Percentiles rank a stretch among this genome's conserved stretches.
These are phyloP conservation scores for Monosporascus sp. DNA, from an alignment of 2,329 filamentous ascomycete species.

Conservation along the genomic window DNA sequence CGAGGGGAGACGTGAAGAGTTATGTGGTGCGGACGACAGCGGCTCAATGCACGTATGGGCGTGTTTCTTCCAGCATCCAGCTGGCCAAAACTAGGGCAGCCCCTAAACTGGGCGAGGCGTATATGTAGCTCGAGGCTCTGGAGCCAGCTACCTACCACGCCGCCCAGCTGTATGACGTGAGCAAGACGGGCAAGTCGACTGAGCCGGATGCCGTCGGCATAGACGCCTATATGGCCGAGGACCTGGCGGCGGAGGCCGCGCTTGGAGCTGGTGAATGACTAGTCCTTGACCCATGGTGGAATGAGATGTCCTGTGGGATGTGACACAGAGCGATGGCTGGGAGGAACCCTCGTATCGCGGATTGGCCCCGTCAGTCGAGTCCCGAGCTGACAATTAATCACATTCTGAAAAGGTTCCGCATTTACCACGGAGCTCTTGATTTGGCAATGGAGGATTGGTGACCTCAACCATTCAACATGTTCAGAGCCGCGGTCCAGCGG, in stretches of 20 bases:
- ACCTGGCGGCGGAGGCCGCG: constrained; percentile 60
- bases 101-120: constrained; percentile 62
- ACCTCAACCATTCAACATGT: not conserved
- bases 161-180: constrained; percentile 51
- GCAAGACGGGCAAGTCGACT: constrained; percentile 44
- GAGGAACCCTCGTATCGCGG: constrained; percentile 60
- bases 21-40: constrained; percentile 65
- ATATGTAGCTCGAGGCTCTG: constrained; percentile 60
- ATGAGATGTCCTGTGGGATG: constrained; percentile 64
- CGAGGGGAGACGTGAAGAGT: constrained; percentile 66
- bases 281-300: constrained; percentile 55
- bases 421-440: constrained; percentile 61
- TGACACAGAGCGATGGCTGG: constrained; percentile 59
- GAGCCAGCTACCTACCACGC: constrained; percentile 63
- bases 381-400: constrained; percentile 75
- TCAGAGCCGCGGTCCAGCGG: no score
- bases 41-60: constrained; percentile 59
- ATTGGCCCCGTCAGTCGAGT: constrained; percentile 60
- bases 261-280: constrained; percentile 58
- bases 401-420: constrained; percentile 60
- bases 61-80: constrained; percentile 60
- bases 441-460: not conserved
- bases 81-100: constrained; percentile 62
- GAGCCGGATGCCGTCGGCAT: constrained; percentile 55
- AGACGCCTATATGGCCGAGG: constrained; percentile 66